phyloP scores from a whole-genome alignment of 2,329 filamentous ascomycete genomes.

The Sphaceloma murrayae region DNA sequence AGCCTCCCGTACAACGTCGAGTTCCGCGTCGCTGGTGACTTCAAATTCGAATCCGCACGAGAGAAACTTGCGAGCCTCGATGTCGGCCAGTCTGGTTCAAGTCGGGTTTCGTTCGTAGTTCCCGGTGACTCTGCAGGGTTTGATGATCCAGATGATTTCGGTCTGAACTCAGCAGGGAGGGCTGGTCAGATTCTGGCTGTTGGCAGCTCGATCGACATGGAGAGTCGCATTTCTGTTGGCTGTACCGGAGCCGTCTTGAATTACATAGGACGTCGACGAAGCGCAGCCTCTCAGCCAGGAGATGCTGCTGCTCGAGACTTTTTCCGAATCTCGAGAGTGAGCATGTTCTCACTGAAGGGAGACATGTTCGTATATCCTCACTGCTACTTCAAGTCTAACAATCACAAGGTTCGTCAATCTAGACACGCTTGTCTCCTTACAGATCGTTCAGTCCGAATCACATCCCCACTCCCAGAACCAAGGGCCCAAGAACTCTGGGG shows the following conservation, averaged over 20 bases:
- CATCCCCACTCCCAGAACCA: slow-evolving; percentile 75
- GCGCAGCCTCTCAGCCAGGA: slow-evolving; percentile 52
- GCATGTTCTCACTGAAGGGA: slow-evolving; percentile 62
- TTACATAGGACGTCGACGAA: slow-evolving; percentile 61
- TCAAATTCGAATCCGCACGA: slow-evolving; percentile 56
- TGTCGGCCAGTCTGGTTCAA: slow-evolving; percentile 39
- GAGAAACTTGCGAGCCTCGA: slow-evolving; percentile 55
- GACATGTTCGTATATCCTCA: slow-evolving; percentile 43
- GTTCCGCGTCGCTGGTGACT: slow-evolving; percentile 43
- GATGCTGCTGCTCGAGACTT: slow-evolving; percentile 45
- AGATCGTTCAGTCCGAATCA: slow-evolving; percentile 72
- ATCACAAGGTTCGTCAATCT: slow-evolving; percentile 64
- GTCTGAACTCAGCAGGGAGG: slow-evolving; percentile 27
- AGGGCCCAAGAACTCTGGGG: slow-evolving; percentile 53
- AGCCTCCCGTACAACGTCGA: slow-evolving; percentile 51
- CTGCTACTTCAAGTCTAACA: too few species aligned
- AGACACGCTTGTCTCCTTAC: slow-evolving; percentile 71
- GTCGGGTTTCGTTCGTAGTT: slow-evolving; percentile 49
- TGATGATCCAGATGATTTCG: slow-evolving; percentile 34
- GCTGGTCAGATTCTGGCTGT: slow-evolving; percentile 60
- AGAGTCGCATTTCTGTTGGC: slow-evolving; percentile 63
- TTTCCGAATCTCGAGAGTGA: slow-evolving; percentile 54
- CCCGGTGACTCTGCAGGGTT: slow-evolving; percentile 43
- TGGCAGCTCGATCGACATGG: slow-evolving; percentile 61
- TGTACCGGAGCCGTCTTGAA: slow-evolving; percentile 82